Evolutionary conservation across 441 rosid species (phyloP).

Genomic region (Jatropha multifida): DNA sequence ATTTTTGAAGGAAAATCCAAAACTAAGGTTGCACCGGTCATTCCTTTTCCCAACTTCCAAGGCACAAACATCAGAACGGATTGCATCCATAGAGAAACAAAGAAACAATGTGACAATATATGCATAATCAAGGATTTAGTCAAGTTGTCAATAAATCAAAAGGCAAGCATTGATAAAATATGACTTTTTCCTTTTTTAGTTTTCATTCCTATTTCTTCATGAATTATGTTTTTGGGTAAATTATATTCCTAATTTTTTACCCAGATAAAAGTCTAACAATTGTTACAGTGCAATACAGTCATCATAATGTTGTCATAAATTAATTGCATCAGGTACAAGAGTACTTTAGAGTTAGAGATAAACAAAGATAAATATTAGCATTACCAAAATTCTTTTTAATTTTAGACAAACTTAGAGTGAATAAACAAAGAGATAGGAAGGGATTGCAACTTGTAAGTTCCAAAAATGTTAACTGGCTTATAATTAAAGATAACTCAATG

Average conservation of each 20-base stretch:
- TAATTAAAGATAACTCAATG: background rate
- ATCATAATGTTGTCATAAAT: background rate
- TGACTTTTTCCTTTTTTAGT: background rate
- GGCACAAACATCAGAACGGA: background rate
- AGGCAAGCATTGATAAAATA: background rate
- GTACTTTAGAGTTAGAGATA: too few relatives aligned
- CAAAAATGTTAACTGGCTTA: background rate
- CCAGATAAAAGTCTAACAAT: background rate
- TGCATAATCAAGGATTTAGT: background rate
- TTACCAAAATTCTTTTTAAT: background rate
- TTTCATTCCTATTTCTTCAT: background rate
- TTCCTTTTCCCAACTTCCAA: too few relatives aligned
- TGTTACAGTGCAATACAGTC: background rate
- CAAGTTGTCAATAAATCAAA: background rate
- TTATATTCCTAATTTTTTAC: background rate
- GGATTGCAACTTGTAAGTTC: background rate
- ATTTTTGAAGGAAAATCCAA: background rate
- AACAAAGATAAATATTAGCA: background rate
- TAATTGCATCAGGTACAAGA: too few relatives aligned
- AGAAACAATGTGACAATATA: background rate
- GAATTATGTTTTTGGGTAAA: background rate
- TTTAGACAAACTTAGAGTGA: background rate
- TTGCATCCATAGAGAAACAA: background rate
- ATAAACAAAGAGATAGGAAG: background rate
- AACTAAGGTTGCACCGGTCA: background rate